These are phyloP conservation scores for Pichia sp. DNA, from an alignment of 1,139 yeast species.

Conservation along the genomic window DNA sequence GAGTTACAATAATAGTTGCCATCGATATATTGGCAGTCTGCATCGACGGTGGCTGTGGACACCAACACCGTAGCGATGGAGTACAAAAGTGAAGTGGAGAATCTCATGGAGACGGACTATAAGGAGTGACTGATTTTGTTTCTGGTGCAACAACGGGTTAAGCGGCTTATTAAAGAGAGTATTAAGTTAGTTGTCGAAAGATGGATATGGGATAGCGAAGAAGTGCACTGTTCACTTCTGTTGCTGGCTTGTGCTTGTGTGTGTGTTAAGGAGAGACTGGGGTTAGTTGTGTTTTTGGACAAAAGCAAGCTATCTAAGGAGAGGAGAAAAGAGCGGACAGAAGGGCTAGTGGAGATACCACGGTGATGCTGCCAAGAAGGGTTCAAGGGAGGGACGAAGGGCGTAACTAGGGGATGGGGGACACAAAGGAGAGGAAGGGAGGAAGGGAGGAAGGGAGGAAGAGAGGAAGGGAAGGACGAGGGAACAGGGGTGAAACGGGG, in stretches of 20 bases:
- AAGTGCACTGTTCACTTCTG: not conserved
- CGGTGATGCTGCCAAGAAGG: not conserved
- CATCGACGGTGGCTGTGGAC: slow-evolving; percentile 34
- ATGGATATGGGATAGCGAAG: not conserved
- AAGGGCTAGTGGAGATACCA: not conserved
- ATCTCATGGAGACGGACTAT: slow-evolving; percentile 20
- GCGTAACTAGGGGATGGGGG: not conserved
- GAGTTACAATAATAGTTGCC: slow-evolving; percentile 84
- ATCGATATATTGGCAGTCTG: slow-evolving; percentile 40
- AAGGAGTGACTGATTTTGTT: not conserved
- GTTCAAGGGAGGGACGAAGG: not conserved
- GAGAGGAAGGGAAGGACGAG: not conserved
- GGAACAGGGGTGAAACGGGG: not conserved
- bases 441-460: not conserved
- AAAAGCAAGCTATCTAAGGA: not conserved
- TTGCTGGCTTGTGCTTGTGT: not conserved
- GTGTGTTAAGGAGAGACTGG: slow-evolving; percentile 6
- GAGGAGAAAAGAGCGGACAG: not conserved
- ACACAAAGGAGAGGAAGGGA: not conserved
- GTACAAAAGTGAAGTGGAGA: slow-evolving; percentile 28
- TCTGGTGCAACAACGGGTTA: not conserved
- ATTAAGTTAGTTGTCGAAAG: not conserved
- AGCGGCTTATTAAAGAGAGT: not conserved
- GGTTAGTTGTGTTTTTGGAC: not conserved
- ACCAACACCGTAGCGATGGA: slow-evolving; percentile 32